A percentile compares a stretch with the other conserved stretches of the same genome.
Evolutionary conservation across 768 basidiomycete genomes (phyloP).

Genomic region (Mycena polygramma): DNA sequence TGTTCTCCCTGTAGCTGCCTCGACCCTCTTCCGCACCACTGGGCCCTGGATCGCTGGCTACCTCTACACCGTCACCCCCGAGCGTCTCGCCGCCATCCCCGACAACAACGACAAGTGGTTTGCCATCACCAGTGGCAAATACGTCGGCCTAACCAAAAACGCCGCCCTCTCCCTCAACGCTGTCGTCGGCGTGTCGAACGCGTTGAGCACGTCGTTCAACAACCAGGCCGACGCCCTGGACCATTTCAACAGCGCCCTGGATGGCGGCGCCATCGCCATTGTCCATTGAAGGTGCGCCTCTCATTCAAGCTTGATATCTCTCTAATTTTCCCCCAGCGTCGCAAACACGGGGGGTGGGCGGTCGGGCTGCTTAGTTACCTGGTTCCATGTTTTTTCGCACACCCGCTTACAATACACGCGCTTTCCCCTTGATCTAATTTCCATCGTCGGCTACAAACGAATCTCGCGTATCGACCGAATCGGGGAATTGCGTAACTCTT

Average conservation of each 20-base stretch:
- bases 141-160: background rate
- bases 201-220: background rate
- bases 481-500: too few relatives aligned
- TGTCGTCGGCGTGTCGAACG: background rate
- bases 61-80: background rate
- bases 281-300: background rate
- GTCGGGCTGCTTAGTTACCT: too few relatives aligned
- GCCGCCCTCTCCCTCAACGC: background rate
- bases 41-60: background rate
- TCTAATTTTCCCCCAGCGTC: too few relatives aligned
- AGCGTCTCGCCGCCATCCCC: background rate
- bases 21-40: background rate
- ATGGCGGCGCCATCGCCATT: background rate
- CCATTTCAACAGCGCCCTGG: background rate
- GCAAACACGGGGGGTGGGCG: too few relatives aligned
- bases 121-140: background rate
- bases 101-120: background rate
- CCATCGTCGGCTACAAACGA: too few relatives aligned
- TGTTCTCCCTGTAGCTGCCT: too few relatives aligned
- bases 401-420: too few relatives aligned
- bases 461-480: too few relatives aligned
- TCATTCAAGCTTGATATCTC: too few relatives aligned
- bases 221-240: background rate
- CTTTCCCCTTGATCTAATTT: too few relatives aligned
- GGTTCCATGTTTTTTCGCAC: too few relatives aligned